Evolutionary conservation across 2,329 filamentous ascomycete genomes (phyloP), one percentile per base, ranked within the genome.

Genomic region (Aspergillus fructus): DNA sequence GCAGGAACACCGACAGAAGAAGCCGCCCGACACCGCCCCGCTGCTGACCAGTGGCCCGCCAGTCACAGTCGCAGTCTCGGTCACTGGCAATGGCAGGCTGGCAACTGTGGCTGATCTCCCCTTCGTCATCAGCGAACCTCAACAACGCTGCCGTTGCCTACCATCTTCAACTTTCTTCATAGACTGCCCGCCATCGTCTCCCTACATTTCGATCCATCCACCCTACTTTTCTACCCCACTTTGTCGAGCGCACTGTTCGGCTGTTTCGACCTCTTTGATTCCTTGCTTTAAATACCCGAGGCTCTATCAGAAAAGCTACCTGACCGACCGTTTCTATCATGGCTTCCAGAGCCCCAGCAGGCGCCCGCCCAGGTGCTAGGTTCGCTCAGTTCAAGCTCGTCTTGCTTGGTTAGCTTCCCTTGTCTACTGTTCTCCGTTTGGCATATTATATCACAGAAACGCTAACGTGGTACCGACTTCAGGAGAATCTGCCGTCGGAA

Each of bases 331-430:
- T 48, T 33, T 62, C 64, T 74, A 82, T 69, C 75, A 97, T 97
- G 93, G 90, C 93, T 79, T 85, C 90, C 76, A 87, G 92, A 86
- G 86, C 87, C 80, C 87, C 83, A 85, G 88, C 87, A 85, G 82
- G 83, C 72, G 82, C 80, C 71, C 81, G 85, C 64, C 83, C 84
- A 60, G 83, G 83, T 70, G 84, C 90, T 78, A 88, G 93, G 72
- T 97, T 99, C 78, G 93, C 94, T 70, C 94, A 99, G 84, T 99
- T 99, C 82, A 99, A 99, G 84, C 85, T 99, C 69, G 94, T 99
- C 65, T 83, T 99, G 73, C 84, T 99, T 64, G 94, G 94, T 97
- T 85, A 67, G 89, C 72, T 37, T 57, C 46, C 53, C 19, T 55
- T 33, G 19, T 19, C 41, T 53, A 15, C 40, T 46, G 12, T 46